Evolutionary conservation across 441 rosid genomes (phyloP).

Genomic region (Aleurites moluccanus): DNA sequence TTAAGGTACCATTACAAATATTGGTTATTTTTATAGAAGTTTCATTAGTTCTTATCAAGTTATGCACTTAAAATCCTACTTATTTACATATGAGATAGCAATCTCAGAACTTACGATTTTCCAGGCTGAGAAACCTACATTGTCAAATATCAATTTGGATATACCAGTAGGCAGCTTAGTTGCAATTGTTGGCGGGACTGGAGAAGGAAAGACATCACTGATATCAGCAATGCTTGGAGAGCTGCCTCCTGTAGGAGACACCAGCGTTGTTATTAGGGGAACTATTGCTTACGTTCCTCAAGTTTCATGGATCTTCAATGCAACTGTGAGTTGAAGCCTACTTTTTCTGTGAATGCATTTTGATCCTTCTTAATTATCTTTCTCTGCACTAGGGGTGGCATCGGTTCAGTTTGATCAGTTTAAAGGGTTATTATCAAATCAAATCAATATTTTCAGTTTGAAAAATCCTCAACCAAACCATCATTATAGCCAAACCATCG

Average conservation of each 20-base stretch:
- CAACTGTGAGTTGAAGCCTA: constrained; percentile 60
- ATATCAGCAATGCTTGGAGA: constrained; percentile 99
- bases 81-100: background rate
- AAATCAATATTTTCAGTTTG: no score
- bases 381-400: no score
- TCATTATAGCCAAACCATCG: no score
- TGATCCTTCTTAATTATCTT: background rate
- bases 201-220: constrained; percentile 98
- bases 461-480: no score
- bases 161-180: constrained; percentile 83
- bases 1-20: background rate
- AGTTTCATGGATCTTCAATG: constrained; percentile 98
- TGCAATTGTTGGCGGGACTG: constrained; percentile 95
- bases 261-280: constrained; percentile 71
- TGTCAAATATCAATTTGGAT: constrained; percentile 77
- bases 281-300: constrained; percentile 96
- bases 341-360: background rate
- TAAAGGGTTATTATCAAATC: no score
- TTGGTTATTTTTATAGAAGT: background rate
- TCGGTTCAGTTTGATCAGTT: no score
- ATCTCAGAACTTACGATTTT: constrained; percentile 14
- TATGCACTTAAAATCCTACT: no score
- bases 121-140: constrained; percentile 67
- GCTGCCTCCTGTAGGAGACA: constrained; percentile 54
- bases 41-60: background rate